phyloP scores from a whole-genome alignment of 2,329 filamentous ascomycete species.

The Colletotrichum melonis region DNA sequence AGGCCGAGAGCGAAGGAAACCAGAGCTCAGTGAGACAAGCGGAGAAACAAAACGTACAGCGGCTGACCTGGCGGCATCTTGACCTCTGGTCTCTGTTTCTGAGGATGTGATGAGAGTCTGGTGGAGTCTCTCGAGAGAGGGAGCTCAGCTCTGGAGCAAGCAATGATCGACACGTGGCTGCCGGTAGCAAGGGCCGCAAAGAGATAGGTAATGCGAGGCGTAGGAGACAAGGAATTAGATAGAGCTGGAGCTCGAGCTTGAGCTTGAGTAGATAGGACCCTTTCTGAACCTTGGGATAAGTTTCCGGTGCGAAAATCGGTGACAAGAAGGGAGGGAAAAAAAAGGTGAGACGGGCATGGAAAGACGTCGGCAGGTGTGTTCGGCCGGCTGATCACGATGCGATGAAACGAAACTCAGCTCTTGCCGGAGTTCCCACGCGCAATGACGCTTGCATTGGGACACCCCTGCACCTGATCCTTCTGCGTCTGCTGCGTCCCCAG shows the following conservation, averaged over 20 bases:
- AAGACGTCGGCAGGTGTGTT: conserved; percentile 17
- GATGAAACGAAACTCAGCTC: conserved; percentile 34
- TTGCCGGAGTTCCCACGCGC: conserved; percentile 25
- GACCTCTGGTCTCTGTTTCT: background rate
- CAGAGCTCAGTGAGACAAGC: background rate
- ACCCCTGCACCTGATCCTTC: conserved; percentile 11
- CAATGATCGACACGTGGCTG: conserved; percentile 27
- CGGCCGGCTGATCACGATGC: conserved; percentile 29
- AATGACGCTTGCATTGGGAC: conserved; percentile 34
- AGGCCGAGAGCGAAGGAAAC: background rate
- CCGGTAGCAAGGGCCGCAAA: background rate
- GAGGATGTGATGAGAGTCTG: background rate
- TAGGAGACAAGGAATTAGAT: background rate
- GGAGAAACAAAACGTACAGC: conserved; percentile 27
- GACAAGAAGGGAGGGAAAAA: background rate
- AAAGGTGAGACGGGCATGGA: background rate
- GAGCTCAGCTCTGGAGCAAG: background rate
- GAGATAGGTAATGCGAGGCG: background rate
- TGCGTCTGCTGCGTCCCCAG: background rate
- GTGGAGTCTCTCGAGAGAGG: background rate
- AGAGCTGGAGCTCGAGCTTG: background rate
- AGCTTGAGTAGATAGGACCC: background rate
- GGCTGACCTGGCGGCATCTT: conserved; percentile 32
- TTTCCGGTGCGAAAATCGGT: conserved; percentile 3
- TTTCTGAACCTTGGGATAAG: conserved; percentile 17